phyloP scores from a whole-genome alignment of 176 grass and related monocot genomes.

The Oryza meridionalis region DNA sequence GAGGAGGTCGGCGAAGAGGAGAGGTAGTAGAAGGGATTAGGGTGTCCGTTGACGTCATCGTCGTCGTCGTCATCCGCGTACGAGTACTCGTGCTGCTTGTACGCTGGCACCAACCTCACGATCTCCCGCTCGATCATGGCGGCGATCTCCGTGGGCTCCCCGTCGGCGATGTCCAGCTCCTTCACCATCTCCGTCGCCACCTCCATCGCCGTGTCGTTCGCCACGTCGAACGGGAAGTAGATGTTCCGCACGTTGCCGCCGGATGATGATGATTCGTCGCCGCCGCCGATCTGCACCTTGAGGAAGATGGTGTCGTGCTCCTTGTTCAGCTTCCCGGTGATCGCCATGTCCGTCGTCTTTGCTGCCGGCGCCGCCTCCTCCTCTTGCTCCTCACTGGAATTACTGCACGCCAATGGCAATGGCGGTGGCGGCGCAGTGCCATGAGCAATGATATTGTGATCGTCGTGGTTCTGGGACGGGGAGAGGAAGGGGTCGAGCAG shows the following conservation, averaged over 20 bases:
- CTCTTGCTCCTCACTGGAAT: neutral
- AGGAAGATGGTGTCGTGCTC: constrained; percentile 88
- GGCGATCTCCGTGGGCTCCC: constrained; percentile 71
- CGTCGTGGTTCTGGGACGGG: neutral
- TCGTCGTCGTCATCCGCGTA: constrained; percentile 43
- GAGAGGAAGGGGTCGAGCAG: constrained; percentile 81
- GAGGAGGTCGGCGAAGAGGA: constrained; percentile 78
- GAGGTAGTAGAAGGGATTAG: constrained; percentile 55
- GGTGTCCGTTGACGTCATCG: constrained; percentile 31
- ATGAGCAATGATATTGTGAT: neutral
- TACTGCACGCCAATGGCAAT: neutral
- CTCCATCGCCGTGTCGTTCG: constrained; percentile 69
- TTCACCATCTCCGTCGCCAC: constrained; percentile 95
- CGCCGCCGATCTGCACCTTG: constrained; percentile 77
- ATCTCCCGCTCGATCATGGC: constrained; percentile 87
- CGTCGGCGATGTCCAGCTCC: constrained; percentile 78
- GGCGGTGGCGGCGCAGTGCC: neutral
- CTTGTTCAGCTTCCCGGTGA: constrained; percentile 88
- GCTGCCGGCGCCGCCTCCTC: neutral
- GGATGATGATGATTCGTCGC: constrained; percentile 46
- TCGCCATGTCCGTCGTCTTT: constrained; percentile 61
- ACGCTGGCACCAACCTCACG: constrained; percentile 52
- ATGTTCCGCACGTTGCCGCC: constrained; percentile 58
- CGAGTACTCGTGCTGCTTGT: constrained; percentile 27
- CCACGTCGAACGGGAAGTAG: constrained; percentile 88